These are phyloP conservation scores for Microstroma glucosiphilum DNA, from an alignment of 1,284 basidiomycete species.

Conservation along the genomic window DNA sequence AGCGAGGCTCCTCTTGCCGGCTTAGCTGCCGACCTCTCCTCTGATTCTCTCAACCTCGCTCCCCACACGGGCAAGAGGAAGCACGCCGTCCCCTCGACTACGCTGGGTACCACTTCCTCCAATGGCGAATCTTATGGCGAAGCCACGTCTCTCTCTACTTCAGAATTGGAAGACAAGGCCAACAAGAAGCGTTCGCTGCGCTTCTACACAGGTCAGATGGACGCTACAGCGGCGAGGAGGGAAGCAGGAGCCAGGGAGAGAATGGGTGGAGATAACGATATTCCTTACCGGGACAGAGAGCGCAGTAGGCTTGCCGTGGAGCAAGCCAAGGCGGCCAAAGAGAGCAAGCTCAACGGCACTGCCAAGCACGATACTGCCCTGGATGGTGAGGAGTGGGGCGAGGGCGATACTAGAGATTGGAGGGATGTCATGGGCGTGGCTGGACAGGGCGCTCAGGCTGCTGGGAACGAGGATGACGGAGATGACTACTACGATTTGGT, in stretches of 20 bases:
- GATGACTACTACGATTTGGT: conserved; percentile 48
- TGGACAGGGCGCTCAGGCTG: conserved; percentile 13
- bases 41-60: conserved; percentile 9
- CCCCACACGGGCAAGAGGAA: conserved; percentile 1
- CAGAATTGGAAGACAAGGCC: conserved; percentile 40
- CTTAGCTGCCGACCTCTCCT: conserved; percentile 22
- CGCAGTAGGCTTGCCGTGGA: conserved; percentile 41
- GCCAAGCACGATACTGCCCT: conserved; percentile 11
- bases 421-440: conserved; percentile 39
- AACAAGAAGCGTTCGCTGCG: conserved; percentile 34
- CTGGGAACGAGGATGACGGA: conserved; percentile 25
- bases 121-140: conserved; percentile 36
- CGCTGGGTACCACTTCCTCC: conserved; percentile 12
- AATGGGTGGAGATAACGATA: conserved; percentile 46
- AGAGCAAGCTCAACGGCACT: conserved; percentile 19
- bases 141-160: conserved; percentile 30
- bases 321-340: conserved; percentile 34
- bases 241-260: conserved; percentile 27
- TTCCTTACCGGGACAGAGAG: conserved; percentile 46
- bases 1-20: conserved; percentile 25
- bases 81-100: conserved; percentile 4
- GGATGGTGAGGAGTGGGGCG: conserved; percentile 39
- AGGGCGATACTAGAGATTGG: conserved; percentile 40
- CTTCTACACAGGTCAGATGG: conserved; percentile 43
- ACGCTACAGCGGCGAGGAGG: conserved; percentile 23